These are phyloP conservation scores for Parietaria judaica DNA, from an alignment of 306 rosid species.

Conservation along the genomic window DNA sequence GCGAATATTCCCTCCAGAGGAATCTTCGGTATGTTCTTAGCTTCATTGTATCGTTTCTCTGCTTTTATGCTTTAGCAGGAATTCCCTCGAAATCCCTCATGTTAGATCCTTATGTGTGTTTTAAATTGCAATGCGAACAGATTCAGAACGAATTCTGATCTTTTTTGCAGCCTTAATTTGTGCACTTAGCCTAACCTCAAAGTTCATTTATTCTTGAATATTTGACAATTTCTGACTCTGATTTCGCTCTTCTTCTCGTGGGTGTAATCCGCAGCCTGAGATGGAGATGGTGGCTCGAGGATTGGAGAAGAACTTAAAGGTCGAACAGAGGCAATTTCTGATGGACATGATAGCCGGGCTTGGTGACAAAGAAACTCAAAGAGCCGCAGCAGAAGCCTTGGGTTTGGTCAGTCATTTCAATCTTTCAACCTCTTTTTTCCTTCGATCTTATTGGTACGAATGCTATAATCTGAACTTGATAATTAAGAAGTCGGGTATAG, in stretches of 20 bases:
- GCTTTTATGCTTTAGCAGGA: background rate
- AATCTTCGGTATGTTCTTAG: slow-evolving; percentile 55
- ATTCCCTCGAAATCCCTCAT: too few relatives aligned
- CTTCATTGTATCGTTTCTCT: background rate
- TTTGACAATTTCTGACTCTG: slow-evolving; percentile 2
- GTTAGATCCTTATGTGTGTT: too few relatives aligned
- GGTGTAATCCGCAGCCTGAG: slow-evolving; percentile 55
- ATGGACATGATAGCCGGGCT: slow-evolving; percentile 52
- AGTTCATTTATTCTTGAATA: background rate
- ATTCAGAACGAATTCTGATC: too few relatives aligned
- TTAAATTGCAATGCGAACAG: too few relatives aligned
- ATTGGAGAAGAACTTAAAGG: slow-evolving; percentile 63
- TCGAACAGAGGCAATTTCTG: slow-evolving; percentile 62
- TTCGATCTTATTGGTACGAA: too few relatives aligned
- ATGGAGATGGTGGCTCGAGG: slow-evolving; percentile 96
- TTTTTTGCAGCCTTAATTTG: too few relatives aligned
- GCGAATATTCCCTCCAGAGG: slow-evolving; percentile 79
- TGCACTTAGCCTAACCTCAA: too few relatives aligned
- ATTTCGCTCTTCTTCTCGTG: background rate
- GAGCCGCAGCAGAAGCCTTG: slow-evolving; percentile 70
- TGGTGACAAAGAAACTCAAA: slow-evolving; percentile 52
- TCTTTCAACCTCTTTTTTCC: background rate
- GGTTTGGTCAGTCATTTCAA: slow-evolving; percentile 49
- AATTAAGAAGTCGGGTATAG: too few relatives aligned
- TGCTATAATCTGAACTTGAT: too few relatives aligned